phyloP scores from a whole-genome alignment of 331 rosid genomes.

The Malus hybrid region DNA sequence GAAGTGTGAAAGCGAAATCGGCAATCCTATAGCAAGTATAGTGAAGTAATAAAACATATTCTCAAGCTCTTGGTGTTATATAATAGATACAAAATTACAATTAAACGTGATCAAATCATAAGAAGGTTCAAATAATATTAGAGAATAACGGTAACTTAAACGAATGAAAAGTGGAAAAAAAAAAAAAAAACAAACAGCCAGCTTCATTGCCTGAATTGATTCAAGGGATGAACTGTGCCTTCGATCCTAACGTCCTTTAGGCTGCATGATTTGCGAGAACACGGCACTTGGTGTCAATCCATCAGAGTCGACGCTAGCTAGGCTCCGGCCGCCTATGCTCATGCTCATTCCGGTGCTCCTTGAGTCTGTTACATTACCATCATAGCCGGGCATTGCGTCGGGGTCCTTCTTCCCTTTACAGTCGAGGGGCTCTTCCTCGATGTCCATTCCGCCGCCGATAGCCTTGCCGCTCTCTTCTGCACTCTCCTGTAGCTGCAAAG shows the following conservation, averaged over 20 bases:
- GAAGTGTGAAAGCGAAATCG: slow-evolving; percentile 4
- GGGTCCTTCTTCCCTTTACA: slow-evolving; percentile 68
- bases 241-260: slow-evolving; percentile 78
- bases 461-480: slow-evolving; percentile 82
- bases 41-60: slow-evolving; percentile 16
- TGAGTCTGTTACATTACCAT: slow-evolving; percentile 71
- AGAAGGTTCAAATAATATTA: slow-evolving; percentile 1
- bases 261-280: slow-evolving; percentile 97
- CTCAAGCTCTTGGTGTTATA: slow-evolving; percentile 24
- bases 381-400: slow-evolving; percentile 33
- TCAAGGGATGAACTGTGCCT: not conserved
- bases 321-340: slow-evolving; percentile 98
- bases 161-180: slow-evolving; percentile 8
- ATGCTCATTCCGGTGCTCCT: slow-evolving; percentile 89
- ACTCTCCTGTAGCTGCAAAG: slow-evolving; percentile 96
- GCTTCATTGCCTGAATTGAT: slow-evolving; percentile 16
- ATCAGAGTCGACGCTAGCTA: slow-evolving; percentile 92
- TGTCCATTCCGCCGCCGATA: slow-evolving; percentile 25
- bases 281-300: slow-evolving; percentile 97
- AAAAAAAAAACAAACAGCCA: slow-evolving; percentile 14
- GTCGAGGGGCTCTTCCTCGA: slow-evolving; percentile 50
- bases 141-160: slow-evolving; percentile 21
- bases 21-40: not conserved
- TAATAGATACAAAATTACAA: slow-evolving; percentile 31
- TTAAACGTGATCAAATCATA: slow-evolving; percentile 35